These are phyloP conservation scores for Pouteria glomerata DNA, from an alignment of 148 eudicot genomes.

Conservation along the genomic window DNA sequence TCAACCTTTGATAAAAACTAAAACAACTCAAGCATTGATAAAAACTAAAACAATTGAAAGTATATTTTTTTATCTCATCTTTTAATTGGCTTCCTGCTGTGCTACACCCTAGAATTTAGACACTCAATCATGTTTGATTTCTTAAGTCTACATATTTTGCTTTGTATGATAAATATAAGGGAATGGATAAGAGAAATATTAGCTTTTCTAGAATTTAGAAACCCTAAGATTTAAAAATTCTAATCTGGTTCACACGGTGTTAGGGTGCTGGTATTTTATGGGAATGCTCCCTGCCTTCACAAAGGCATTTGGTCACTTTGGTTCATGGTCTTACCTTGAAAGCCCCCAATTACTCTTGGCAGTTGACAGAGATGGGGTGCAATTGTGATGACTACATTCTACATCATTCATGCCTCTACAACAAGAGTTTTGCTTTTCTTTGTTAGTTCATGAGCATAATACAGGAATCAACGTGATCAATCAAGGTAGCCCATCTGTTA, in stretches of 20 bases:
- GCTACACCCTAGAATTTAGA: neutral
- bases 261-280: neutral
- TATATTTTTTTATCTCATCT: no score
- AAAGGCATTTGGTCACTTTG: neutral
- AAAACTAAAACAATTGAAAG: no score
- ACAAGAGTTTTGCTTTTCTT: neutral
- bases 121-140: neutral
- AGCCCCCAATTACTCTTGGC: neutral
- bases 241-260: neutral
- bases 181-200: neutral
- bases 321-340: neutral
- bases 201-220: neutral
- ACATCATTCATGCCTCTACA: neutral
- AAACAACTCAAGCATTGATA: no score
- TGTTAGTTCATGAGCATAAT: neutral
- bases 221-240: neutral
- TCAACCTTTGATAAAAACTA: no score
- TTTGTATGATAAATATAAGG: neutral
- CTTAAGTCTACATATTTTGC: neutral
- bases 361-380: neutral
- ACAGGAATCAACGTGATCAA: neutral
- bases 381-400: no score
- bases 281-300: neutral
- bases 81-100: no score
- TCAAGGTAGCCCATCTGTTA: neutral